phyloP scores from a whole-genome alignment of 75 land plant species.

The Pinus tabuliformis region DNA sequence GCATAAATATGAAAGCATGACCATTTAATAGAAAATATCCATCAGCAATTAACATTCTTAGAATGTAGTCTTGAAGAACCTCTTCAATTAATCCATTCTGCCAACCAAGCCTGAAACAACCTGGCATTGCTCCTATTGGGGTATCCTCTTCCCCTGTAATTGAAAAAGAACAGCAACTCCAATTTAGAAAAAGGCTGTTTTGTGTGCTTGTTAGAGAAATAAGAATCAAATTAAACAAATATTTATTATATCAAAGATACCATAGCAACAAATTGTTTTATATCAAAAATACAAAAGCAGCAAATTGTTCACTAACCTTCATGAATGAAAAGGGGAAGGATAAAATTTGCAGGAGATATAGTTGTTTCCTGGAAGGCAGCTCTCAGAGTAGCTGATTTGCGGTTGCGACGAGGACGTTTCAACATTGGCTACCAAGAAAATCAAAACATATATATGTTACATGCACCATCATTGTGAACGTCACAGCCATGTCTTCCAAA shows the following conservation, averaged over 20 bases:
- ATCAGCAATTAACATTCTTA: background rate
- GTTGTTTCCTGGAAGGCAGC: constrained; percentile 86
- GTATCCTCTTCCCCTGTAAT: constrained; percentile 76
- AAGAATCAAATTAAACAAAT: background rate
- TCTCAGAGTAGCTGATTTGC: constrained; percentile 76
- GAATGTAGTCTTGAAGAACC: constrained; percentile 30
- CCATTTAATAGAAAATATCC: background rate
- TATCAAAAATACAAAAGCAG: background rate
- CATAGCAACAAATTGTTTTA: background rate
- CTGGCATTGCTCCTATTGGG: constrained; percentile 99
- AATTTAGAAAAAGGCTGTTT: background rate
- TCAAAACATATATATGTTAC: no score
- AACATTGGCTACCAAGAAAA: constrained; percentile 31
- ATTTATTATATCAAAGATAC: background rate
- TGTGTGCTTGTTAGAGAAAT: background rate
- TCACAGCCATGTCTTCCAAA: no score
- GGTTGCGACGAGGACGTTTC: constrained; percentile 83
- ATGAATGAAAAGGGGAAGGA: constrained; percentile 95
- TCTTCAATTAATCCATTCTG: constrained; percentile 93
- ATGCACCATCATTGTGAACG: no score
- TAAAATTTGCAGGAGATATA: constrained; percentile 83
- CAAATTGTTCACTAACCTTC: constrained; percentile 65
- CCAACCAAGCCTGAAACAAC: constrained; percentile 97
- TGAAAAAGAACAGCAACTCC: background rate
- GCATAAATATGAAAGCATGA: background rate